These are phyloP conservation scores for Xylaria flabelliformis DNA, from an alignment of 495 filamentous ascomycete genomes.

Conservation along the genomic window DNA sequence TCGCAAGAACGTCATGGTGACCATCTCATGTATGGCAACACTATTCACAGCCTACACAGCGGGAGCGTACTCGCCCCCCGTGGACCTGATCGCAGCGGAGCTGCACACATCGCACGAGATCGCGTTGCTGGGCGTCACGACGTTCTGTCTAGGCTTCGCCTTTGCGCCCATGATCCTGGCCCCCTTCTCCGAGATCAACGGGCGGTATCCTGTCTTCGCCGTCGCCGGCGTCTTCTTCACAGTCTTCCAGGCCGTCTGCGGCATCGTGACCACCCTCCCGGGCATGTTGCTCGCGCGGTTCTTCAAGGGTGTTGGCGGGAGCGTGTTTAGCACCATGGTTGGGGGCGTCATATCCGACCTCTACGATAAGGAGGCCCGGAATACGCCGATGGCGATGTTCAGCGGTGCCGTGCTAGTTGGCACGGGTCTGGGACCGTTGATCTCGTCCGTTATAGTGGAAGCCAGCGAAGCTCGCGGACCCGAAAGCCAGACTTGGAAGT, in stretches of 20 bases:
- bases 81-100: constrained; percentile 65
- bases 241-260: constrained; percentile 76
- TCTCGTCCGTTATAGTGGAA: constrained; percentile 72
- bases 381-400: constrained; percentile 91
- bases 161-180: constrained; percentile 89
- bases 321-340: constrained; percentile 90
- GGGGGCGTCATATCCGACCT: constrained; percentile 92
- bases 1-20: constrained; percentile 75
- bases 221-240: constrained; percentile 70
- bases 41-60: constrained; percentile 81
- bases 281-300: constrained; percentile 82
- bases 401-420: constrained; percentile 77
- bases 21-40: constrained; percentile 76
- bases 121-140: constrained; percentile 77
- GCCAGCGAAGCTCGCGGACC: constrained; percentile 37
- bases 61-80: constrained; percentile 76
- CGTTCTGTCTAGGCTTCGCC: constrained; percentile 83
- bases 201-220: constrained; percentile 81
- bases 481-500: constrained; percentile 68
- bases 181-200: constrained; percentile 88
- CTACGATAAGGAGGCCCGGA: constrained; percentile 78
- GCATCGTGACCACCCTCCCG: constrained; percentile 70
- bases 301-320: constrained; percentile 74
- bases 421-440: constrained; percentile 80
- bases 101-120: constrained; percentile 69